Evolutionary conservation across 176 grass and related monocot species (phyloP).

Genomic region (Neostapfia colusana): DNA sequence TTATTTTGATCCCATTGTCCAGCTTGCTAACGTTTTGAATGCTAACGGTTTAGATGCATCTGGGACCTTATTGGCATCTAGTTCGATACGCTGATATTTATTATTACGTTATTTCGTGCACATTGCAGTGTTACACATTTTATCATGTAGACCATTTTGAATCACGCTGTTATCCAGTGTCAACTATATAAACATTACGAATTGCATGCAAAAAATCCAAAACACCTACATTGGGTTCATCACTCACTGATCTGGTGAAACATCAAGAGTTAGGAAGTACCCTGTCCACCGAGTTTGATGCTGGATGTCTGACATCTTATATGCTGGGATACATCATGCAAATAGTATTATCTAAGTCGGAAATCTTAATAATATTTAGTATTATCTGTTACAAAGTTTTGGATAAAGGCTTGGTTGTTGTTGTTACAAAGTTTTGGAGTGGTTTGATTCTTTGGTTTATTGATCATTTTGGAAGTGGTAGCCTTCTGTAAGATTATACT

Average conservation of each 20-base stretch:
- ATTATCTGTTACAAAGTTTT: too few relatives aligned
- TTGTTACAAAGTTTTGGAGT: too few relatives aligned
- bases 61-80: too few relatives aligned
- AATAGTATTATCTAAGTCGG: too few relatives aligned
- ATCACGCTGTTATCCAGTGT: background rate
- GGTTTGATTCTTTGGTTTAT: background rate
- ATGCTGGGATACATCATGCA: background rate
- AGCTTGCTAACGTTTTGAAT: background rate
- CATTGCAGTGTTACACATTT: background rate
- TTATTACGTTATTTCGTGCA: background rate
- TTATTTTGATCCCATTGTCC: background rate
- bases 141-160: background rate
- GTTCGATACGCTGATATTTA: background rate
- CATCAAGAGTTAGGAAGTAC: background rate
- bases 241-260: background rate
- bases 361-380: too few relatives aligned
- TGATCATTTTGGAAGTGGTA: slow-evolving; percentile 5
- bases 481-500: background rate
- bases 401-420: too few relatives aligned
- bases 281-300: background rate
- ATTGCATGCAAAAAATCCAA: background rate
- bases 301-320: background rate
- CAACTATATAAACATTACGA: background rate
- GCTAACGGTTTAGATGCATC: background rate
- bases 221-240: background rate